Evolutionary conservation across 345 rosid genomes (phyloP), one percentile per base, ranked within the genome.

Genomic region (Lagerstroemia speciosa): DNA sequence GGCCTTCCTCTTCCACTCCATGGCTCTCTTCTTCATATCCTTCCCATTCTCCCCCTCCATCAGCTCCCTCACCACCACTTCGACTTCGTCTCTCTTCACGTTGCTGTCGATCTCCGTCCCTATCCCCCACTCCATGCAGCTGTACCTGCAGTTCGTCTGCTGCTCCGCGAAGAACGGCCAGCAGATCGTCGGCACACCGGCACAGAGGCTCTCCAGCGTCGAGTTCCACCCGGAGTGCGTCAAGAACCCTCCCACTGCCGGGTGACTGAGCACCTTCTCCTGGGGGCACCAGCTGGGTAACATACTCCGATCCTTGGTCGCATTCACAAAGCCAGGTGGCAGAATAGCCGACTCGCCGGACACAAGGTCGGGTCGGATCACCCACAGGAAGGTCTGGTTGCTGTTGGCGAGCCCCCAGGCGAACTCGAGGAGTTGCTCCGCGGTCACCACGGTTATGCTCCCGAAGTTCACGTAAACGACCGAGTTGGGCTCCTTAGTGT

Each of bases 21-120:
- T 6, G 22, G 74, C 78, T 57, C 31, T 74, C 64, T 68, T 72
- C 66, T 63, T 81, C 75, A 81, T 64, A 26, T 31, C 69, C 48
- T 48, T 52, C 19, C 80, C 77, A 3, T 55, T 70, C 34, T 67
- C 76, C 33, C 82, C 83, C 1, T 71, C 85, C 78, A 84, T 76
- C 9, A 78, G 6, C 52, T 81, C 79, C 50, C 48, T 76, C 38
- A 82, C 80, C 37, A 73, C 69, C 12, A 9, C 65, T 65, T 81
- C 73, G 7, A 83, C 82, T 53, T 67, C 72, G 10, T 74, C 79
- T 43, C 83, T 73, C 67, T 65, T 81, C 10, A 75, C 85, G 27
- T 79, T 60, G 3, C 40, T 71, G n/a, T 70, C 80, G 27, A 83
- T 77, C 80, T 81, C 83, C 72, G 75, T 67, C 65, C 87, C 85